Evolutionary conservation across 306 rosid genomes (phyloP).

Genomic region (Dicorynia guianensis): DNA sequence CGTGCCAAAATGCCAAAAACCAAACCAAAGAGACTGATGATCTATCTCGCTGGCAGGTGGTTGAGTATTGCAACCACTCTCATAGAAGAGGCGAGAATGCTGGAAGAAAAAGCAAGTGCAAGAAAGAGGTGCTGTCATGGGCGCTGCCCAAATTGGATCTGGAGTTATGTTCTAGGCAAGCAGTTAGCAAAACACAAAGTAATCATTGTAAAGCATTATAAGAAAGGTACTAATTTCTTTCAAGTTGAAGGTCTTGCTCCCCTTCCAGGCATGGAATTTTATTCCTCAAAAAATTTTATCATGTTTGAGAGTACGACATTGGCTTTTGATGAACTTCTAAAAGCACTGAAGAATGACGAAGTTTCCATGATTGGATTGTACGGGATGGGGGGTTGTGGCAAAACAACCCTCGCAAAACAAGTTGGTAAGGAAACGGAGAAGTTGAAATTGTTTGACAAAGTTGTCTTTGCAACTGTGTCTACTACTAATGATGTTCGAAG

Average conservation of each 20-base stretch:
- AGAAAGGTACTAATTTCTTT: neutral
- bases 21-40: slow-evolving; percentile 13
- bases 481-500: neutral
- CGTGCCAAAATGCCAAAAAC: slow-evolving; percentile 14
- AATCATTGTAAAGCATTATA: neutral
- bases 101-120: slow-evolving; percentile 7
- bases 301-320: neutral
- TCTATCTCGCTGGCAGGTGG: neutral
- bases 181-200: slow-evolving; percentile 13
- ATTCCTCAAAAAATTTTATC: slow-evolving; percentile 9
- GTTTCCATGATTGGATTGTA: slow-evolving; percentile 10
- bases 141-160: slow-evolving; percentile 3
- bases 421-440: slow-evolving; percentile 1
- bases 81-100: slow-evolving; percentile 13
- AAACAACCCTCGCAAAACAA: slow-evolving; percentile 30
- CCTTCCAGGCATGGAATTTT: slow-evolving; percentile 29
- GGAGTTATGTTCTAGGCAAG: slow-evolving; percentile 2
- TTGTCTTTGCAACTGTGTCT: slow-evolving; percentile 25
- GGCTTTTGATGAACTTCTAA: neutral
- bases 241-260: slow-evolving; percentile 18
- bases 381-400: slow-evolving; percentile 39
- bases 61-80: neutral
- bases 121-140: neutral
- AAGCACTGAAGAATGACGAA: slow-evolving; percentile 12
- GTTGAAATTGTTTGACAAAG: slow-evolving; percentile 20